Base-by-base conservation (phyloP, 305 asterid genomes). In the Andrographis paniculata region DNA sequence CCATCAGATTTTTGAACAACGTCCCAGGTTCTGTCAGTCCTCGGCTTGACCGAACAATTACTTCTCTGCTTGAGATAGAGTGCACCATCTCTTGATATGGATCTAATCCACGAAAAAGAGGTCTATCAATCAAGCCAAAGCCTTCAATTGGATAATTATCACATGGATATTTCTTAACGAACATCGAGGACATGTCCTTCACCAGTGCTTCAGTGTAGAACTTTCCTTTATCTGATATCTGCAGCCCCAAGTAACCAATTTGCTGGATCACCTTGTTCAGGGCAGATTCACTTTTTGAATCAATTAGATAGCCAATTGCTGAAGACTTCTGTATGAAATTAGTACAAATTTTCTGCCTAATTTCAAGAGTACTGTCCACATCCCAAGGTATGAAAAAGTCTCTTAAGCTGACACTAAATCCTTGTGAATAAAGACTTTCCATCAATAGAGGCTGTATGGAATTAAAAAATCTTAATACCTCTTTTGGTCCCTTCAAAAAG, bases 11-110 rank as follows among this genome's bases (percentile, higher is more conserved):
- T 62, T 91, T 91, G 71, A 87, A 91, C 18, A 91, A 58, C 0
- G 96, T 91, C 48, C 99, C 99, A 1, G 99, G 96, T 64, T 91
- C 99, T 36, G 96, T 91, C 45, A 91, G 71, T 48, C 99, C 99
- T 62, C 99, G 68, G 45, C 76, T 60, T 38, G 99, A 91, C 35
- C 99, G 94, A 22, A 91, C 99, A 61, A 81, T 91, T 30, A 91
- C 95, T 69, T 91, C 99, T 69, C 99, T 80, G 53, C 94, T 79
- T 8, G 96, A 71, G 59, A 91, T 76, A 18, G 99, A 81, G 73
- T 91, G 95, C 50, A 84, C 78, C 93, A 91, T 87, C 63, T 72
- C 95, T 62, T 91, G 96, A 57, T 75, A 87, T 0, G 99, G 99
- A 45, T 91, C 71, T 78, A 91, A 53, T 50, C 99, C 99, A 59